Evolutionary conservation across 2,329 filamentous ascomycete genomes (phyloP), one percentile per base, ranked within the genome.

Genomic region (Fusarium neocosmosporiellum): DNA sequence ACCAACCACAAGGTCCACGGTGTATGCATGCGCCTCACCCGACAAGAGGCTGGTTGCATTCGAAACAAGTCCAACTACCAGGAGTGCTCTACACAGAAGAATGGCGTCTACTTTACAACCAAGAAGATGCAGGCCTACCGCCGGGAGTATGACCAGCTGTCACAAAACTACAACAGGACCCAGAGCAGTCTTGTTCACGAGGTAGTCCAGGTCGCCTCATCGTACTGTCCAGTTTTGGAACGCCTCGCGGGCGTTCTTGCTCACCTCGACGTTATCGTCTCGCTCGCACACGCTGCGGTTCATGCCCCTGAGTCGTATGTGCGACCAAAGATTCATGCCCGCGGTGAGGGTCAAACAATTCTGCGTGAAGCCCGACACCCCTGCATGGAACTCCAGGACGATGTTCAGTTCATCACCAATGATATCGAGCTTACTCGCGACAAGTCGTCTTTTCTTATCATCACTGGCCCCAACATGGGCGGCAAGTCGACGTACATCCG

Each of bases 401-500:
- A 99, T 78, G 92, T 99, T 46, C 95, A 96, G 71, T 99, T 99
- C 85, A 99, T 99, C 83, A 98, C 96, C 65, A 99, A 99, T 81
- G 96, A 99, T 76, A 94, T 98, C 24, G 91, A 91, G 61, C 90
- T 99, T 39, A 87, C 90, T 7, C 91, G 95, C 10, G 91, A 92
- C 65, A 87, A 89, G 55, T 97, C 94, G 0, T 95, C 96, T 4
- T 98, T 99, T 83, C 88, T 98, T 41, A 96, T 98, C 84, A 98
- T 98, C 80, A 98, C 96, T 0, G 96, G 96, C 0, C 96, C 96
- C 59, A 99, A 99, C 83, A 99, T 99, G 96, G 97, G 96, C 75
- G 96, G 96, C 77, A 99, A 99, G 84, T 98, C 94, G 10, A 99
- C 96, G 0, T 99, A 98, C 81, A 99, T 99, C 79, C 93, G 97